Evolutionary conservation across 805 yeast genomes (phyloP).

Genomic region (Sugiyamaella americana): DNA sequence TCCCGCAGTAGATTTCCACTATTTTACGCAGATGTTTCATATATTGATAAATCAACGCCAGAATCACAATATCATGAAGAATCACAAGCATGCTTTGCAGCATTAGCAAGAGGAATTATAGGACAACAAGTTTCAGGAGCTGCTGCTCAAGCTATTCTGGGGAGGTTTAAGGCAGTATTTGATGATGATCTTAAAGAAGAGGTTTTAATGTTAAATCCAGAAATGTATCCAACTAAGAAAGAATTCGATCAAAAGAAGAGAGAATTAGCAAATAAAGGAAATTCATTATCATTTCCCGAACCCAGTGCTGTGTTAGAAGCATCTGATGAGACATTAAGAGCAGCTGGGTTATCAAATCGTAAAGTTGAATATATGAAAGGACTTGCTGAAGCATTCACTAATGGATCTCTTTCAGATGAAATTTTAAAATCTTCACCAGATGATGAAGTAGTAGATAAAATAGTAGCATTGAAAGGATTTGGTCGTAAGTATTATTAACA

Average conservation of each 20-base stretch:
- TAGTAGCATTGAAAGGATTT: conserved; percentile 31
- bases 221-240: conserved; percentile 1
- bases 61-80: conserved; percentile 1
- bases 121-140: conserved; percentile 46
- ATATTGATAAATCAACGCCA: conserved; percentile 1
- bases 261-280: not conserved
- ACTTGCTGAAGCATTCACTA: conserved; percentile 36
- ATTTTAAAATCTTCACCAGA: conserved; percentile 21
- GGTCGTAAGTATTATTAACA: conserved; percentile 22
- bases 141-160: conserved; percentile 65
- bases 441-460: conserved; percentile 30
- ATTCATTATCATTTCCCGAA: conserved; percentile 39
- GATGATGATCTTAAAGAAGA: conserved; percentile 11
- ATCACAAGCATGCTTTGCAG: conserved; percentile 2
- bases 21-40: conserved; percentile 19
- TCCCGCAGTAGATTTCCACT: conserved; percentile 26
- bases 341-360: conserved; percentile 61
- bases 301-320: conserved; percentile 43
- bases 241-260: not conserved
- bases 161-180: conserved; percentile 39
- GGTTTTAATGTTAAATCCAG: not conserved
- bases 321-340: conserved; percentile 45
- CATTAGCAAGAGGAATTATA: conserved; percentile 23
- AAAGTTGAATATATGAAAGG: conserved; percentile 68
- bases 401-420: conserved; percentile 26